phyloP scores from a whole-genome alignment of 495 filamentous ascomycete genomes.

The Penicillium soppii region DNA sequence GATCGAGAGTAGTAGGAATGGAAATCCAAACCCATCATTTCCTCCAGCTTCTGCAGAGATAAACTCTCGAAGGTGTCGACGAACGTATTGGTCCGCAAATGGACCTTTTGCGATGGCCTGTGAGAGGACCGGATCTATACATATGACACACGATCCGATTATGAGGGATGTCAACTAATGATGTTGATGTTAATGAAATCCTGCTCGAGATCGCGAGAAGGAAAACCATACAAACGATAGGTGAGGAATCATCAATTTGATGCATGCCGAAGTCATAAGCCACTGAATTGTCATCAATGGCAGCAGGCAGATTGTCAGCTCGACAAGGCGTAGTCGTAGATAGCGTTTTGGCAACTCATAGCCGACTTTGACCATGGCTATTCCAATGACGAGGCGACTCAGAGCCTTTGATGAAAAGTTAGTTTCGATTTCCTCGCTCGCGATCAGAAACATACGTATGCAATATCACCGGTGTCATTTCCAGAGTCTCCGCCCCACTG shows the following conservation, averaged over 20 bases:
- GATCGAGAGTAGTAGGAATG: constrained; percentile 56
- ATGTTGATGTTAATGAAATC: too few relatives aligned
- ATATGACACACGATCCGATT: constrained; percentile 61
- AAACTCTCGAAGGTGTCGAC: constrained; percentile 57
- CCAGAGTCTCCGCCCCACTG: constrained; percentile 40
- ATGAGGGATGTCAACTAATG: constrained; percentile 51
- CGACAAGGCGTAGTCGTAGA: constrained; percentile 22
- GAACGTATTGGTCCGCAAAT: constrained; percentile 60
- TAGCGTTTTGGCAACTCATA: constrained; percentile 37
- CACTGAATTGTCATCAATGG: constrained; percentile 39
- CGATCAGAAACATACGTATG: constrained; percentile 31
- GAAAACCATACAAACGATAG: constrained; percentile 26
- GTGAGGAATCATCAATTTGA: constrained; percentile 34
- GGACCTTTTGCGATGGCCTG: constrained; percentile 63
- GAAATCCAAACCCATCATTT: constrained; percentile 62
- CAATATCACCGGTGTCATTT: constrained; percentile 42
- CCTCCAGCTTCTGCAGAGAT: constrained; percentile 61
- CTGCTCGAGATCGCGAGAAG: too few relatives aligned
- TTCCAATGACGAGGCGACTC: constrained; percentile 53
- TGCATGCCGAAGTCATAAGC: constrained; percentile 37
- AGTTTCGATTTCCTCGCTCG: neutral
- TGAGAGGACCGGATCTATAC: constrained; percentile 60
- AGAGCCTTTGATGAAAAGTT: constrained; percentile 33
- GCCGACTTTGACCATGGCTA: constrained; percentile 46
- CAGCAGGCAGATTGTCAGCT: constrained; percentile 38